Conservation (phyloP, 2,329 filamentous ascomycete species). For the Neospermospora avenae region DNA sequence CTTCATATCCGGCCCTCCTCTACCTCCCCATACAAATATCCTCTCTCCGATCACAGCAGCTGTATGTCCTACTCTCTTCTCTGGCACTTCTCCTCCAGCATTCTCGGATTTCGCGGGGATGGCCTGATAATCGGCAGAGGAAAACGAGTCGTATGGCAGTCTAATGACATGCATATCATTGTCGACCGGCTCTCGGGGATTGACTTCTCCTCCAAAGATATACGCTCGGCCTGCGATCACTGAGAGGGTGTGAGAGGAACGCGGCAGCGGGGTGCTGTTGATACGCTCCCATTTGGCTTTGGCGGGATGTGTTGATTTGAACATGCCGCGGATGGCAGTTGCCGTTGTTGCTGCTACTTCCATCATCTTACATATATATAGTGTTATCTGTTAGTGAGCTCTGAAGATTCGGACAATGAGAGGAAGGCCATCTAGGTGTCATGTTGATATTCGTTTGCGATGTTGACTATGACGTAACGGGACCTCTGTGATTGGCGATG, state of each 20-base stretch:
- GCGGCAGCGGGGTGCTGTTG: conserved; percentile 52
- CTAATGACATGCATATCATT: conserved; percentile 67
- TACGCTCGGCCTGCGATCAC: conserved; percentile 56
- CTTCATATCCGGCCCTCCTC: conserved; percentile 64
- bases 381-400: not conserved
- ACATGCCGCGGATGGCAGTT: conserved; percentile 25
- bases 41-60: conserved; percentile 64
- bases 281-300: conserved; percentile 61
- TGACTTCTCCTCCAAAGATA: conserved; percentile 75
- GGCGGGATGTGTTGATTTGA: conserved; percentile 35
- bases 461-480: not conserved
- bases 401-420: too few relatives aligned
- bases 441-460: not conserved
- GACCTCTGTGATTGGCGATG: not conserved
- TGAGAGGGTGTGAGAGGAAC: conserved; percentile 72
- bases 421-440: not conserved
- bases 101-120: conserved; percentile 48
- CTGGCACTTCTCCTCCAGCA: conserved; percentile 50
- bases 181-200: conserved; percentile 64
- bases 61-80: conserved; percentile 70
- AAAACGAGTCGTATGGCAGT: conserved; percentile 54
- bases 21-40: conserved; percentile 80
- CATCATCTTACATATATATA: conserved; percentile 29
- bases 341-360: conserved; percentile 25
- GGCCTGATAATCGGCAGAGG: conserved; percentile 54